Base-by-base conservation (phyloP, 495 filamentous ascomycete genomes). In the Rhizodiscina lignyota region DNA sequence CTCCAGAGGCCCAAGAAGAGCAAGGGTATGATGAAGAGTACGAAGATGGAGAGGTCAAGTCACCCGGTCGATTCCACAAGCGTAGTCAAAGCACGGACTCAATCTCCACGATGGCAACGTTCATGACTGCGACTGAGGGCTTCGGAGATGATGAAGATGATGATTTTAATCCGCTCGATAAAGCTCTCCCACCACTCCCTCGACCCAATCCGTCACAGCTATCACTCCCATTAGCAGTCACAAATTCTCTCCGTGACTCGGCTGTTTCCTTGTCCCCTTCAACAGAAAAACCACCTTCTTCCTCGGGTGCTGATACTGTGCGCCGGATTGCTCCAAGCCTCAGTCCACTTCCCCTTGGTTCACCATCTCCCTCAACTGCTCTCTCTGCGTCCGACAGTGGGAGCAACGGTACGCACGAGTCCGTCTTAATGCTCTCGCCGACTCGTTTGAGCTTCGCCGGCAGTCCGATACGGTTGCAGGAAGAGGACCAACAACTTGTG, bases 111-210 rank as follows among this genome's bases (percentile, higher is more conserved):
- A 57, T 79, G 13, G 80, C 77, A 4, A 80, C 81, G 0, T 94
- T 89, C 58, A 79, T 77, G 11, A 93, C 85, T 0, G 85, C 85
- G 21, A 72, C 63, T 0, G 85, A 92, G 56, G 77, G 70, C 0
- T 49, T 55, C 17, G 15, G 8, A 8, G 46, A 43, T 8, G 66
- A 64, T 5, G 48, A 48, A 17, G 60, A 62, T 2, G 57, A 60
- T 18, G 60, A 64, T 12, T 42, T 53, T 18, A 47, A 54, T 13
- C 24, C 27, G 10, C 42, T 51, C 36, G 49, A 49, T n/a, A n/a
- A n/a, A n/a, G n/a, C n/a, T n/a, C n/a, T n/a, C n/a, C 21, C 37
- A 42, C 20, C 40, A 42, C 34, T 39, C 41, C 6, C 48, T 11
- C 19, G n/a, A 12, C 11, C 15, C 37, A 45, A 44, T 48, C 39